phyloP scores from a whole-genome alignment of 179 eudicot genomes.

The Corrigiola litoralis region DNA sequence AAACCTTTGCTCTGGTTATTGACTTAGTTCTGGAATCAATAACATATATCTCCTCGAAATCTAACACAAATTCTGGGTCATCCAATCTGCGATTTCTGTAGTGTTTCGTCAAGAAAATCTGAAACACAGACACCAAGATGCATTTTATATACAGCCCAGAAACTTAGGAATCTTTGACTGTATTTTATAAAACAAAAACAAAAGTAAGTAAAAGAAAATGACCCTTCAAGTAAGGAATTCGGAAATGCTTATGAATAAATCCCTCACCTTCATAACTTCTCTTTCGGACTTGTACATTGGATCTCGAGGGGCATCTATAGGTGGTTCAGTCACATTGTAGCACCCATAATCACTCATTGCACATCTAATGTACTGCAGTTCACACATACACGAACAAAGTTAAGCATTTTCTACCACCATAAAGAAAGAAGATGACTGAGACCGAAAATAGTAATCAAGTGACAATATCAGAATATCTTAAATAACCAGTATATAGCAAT shows the following conservation, averaged over 20 bases:
- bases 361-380: slow-evolving; percentile 83
- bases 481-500: not conserved
- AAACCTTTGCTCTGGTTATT: slow-evolving; percentile 78
- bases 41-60: slow-evolving; percentile 96
- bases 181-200: not conserved
- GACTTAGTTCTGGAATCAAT: slow-evolving; percentile 88
- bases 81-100: slow-evolving; percentile 73
- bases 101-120: slow-evolving; percentile 96
- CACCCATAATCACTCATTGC: slow-evolving; percentile 91
- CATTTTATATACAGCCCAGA: not conserved
- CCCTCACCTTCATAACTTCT: slow-evolving; percentile 66
- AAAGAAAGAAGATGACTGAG: slow-evolving; percentile 1
- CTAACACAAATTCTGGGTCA: slow-evolving; percentile 83
- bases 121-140: not conserved
- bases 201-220: not conserved
- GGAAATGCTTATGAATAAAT: too few species aligned
- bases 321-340: slow-evolving; percentile 91
- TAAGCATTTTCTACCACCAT: not conserved
- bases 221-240: too few species aligned
- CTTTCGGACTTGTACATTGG: slow-evolving; percentile 88
- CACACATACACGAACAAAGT: not conserved
- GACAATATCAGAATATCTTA: not conserved
- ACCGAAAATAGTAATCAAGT: not conserved
- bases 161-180: not conserved
- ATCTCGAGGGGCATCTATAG: slow-evolving; percentile 95